Evolutionary conservation across 2,329 filamentous ascomycete species (phyloP), one percentile per base, ranked within the genome.

Genomic region (Aspergillus thermomutatus): DNA sequence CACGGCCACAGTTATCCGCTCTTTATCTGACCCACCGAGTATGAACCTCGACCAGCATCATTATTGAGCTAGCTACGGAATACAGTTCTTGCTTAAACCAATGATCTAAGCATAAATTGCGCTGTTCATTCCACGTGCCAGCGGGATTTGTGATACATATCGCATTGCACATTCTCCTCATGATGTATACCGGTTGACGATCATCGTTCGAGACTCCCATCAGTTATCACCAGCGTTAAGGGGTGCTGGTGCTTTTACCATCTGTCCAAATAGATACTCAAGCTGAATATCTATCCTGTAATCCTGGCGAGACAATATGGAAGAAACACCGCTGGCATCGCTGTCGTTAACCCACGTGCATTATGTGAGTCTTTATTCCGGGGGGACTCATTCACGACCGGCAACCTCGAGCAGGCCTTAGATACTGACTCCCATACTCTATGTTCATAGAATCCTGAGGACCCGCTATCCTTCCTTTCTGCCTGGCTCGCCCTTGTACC

Each of bases 271-370:
- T 17, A 37, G 14, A 37, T 37, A 37, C 14, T 17, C 31, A 37
- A 7, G 31, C 14, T 37, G 14, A 14, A 5, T 37, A 34, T 9
- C 23, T 25, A 43, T 23, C 21, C n/a, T 26, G 21, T 26, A 25
- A n/a, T n/a, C n/a, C 21, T 47, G 25, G 7, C 17, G 14, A 46
- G 11, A 27, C 56, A 63, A 52, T 37, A 72, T 69, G 65, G 65
- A 63, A 34, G 73, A 77, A 55, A 66, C 69, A 54, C 86, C 90
- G 43, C 80, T 97, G 56, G 91, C 92, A 52, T 97, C 93, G 25
- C 83, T 99, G 59, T 96, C 93, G 52, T 79, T 99, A 65, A 97
- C 94, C 10, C 93, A 97, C 78, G 92, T 97, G 66, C 91, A 94
- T 80, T 97, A 97, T 82, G 92, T 95, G 78, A 70, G 85, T 75